These are phyloP conservation scores for Diacronema lutheri DNA, from an alignment of 78 protist species.

Conservation along the genomic window DNA sequence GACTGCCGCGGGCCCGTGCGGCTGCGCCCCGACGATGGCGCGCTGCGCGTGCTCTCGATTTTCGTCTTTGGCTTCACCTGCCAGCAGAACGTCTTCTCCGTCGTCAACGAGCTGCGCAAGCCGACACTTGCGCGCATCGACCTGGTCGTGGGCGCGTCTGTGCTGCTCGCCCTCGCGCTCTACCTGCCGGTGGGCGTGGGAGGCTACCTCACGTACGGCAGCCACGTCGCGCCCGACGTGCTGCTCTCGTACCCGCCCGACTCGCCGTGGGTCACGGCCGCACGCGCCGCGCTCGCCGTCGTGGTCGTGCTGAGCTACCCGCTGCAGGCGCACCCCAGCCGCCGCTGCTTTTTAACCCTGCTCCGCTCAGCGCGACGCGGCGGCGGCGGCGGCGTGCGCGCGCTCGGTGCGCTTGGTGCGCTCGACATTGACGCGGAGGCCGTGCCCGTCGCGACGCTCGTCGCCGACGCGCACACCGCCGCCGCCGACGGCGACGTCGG, in stretches of 20 bases:
- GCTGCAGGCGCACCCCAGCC: slow-evolving; percentile 27
- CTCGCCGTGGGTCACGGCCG: neutral
- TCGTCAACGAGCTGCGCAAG: neutral
- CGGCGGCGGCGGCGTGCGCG: too few relatives aligned
- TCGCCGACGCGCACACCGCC: too few relatives aligned
- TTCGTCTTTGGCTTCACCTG: too few relatives aligned
- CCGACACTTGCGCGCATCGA: neutral
- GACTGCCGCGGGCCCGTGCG: too few relatives aligned
- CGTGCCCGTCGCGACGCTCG: too few relatives aligned
- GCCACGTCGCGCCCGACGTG: neutral
- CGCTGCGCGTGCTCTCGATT: too few relatives aligned
- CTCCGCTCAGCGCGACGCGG: too few relatives aligned
- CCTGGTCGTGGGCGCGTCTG: neutral
- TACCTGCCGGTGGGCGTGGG: neutral
- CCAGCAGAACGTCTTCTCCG: neutral
- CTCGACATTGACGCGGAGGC: too few relatives aligned
- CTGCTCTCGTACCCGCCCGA: neutral
- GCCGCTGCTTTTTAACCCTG: neutral
- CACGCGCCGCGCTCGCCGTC: neutral
- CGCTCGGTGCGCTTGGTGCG: too few relatives aligned
- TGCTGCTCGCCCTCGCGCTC: neutral
- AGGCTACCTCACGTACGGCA: neutral
- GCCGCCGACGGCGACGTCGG: too few relatives aligned
- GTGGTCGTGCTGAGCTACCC: slow-evolving; percentile 27
- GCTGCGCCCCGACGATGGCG: too few relatives aligned